Percentiles rank a stretch among this genome's conserved stretches.
Evolutionary conservation across 768 basidiomycete genomes (phyloP).

Genomic region (Russula compacta): DNA sequence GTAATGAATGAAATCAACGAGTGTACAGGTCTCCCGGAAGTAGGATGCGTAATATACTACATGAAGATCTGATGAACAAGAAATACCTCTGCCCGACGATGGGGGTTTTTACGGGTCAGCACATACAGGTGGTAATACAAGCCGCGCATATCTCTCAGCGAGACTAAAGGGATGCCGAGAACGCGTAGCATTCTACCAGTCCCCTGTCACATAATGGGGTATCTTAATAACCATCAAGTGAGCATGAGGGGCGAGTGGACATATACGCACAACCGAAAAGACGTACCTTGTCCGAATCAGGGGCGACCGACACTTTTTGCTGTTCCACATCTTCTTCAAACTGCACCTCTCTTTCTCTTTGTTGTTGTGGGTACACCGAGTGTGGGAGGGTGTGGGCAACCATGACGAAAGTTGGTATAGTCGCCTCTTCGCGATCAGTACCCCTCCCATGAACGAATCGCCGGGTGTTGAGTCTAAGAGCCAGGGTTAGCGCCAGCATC

Average conservation of each 20-base stretch:
- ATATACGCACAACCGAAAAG: neutral
- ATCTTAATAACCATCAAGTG: neutral
- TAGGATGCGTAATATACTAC: slow-evolving; percentile 1
- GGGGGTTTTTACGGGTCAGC: neutral
- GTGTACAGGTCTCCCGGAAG: neutral
- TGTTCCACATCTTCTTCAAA: neutral
- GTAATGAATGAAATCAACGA: slow-evolving; percentile 2
- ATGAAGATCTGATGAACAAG: neutral
- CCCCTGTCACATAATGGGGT: slow-evolving; percentile 4
- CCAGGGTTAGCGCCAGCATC: neutral
- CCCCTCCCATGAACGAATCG: slow-evolving; percentile 18
- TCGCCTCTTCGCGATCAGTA: slow-evolving; percentile 17
- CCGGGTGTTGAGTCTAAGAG: slow-evolving; percentile 14
- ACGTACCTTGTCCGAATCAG: slow-evolving; percentile 13
- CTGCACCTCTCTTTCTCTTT: neutral
- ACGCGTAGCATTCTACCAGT: slow-evolving; percentile 1
- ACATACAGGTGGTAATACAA: slow-evolving; percentile 16
- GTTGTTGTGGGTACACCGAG: neutral
- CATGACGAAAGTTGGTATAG: slow-evolving; percentile 20
- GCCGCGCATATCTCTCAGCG: neutral
- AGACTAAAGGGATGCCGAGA: neutral
- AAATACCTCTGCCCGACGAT: neutral
- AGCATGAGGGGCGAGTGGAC: neutral
- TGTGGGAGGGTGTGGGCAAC: slow-evolving; percentile 13
- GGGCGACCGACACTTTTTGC: slow-evolving; percentile 9